A percentile compares a stretch with the other conserved stretches of the same genome.
These are phyloP conservation scores for Epichloe amarillans DNA, from an alignment of 2,329 filamentous ascomycete species.

Conservation along the genomic window DNA sequence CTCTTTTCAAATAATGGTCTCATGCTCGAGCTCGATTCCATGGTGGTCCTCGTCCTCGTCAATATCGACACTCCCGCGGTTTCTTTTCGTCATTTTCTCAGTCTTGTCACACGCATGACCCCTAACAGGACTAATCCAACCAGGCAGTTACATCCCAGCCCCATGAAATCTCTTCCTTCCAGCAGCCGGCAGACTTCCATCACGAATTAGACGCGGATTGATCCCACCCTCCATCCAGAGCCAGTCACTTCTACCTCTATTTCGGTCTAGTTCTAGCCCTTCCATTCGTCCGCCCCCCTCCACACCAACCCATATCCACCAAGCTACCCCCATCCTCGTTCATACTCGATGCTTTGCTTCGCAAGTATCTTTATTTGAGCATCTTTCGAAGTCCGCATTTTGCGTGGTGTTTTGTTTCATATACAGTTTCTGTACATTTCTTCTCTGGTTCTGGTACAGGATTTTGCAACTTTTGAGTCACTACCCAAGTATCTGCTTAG, in stretches of 20 bases:
- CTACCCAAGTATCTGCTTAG: not conserved
- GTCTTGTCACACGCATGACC: conserved; percentile 2
- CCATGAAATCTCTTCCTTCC: conserved; percentile 1
- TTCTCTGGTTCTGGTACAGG: not conserved
- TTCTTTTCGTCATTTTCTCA: not conserved
- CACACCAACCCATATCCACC: not conserved
- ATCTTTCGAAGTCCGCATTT: not conserved
- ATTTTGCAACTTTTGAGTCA: not conserved
- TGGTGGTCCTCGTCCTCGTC: not conserved
- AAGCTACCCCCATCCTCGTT: not conserved
- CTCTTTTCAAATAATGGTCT: not conserved
- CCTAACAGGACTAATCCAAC: not conserved
- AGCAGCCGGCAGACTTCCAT: conserved; percentile 5
- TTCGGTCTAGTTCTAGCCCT: not conserved
- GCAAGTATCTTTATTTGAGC: not conserved
- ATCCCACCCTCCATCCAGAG: not conserved
- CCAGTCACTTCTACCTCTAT: conserved; percentile 1
- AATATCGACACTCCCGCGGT: not conserved
- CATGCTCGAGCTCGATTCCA: not conserved
- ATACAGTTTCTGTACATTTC: no score
- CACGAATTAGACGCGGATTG: conserved; percentile 7
- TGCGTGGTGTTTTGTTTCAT: not conserved
- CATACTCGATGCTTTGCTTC: not conserved
- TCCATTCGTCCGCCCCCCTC: not conserved
- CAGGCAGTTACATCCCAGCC: conserved; percentile 1